Percentiles rank a stretch among this genome's conserved stretches.
phyloP scores from a whole-genome alignment of 2,329 filamentous ascomycete species.

The Hymenoscyphus scutula region DNA sequence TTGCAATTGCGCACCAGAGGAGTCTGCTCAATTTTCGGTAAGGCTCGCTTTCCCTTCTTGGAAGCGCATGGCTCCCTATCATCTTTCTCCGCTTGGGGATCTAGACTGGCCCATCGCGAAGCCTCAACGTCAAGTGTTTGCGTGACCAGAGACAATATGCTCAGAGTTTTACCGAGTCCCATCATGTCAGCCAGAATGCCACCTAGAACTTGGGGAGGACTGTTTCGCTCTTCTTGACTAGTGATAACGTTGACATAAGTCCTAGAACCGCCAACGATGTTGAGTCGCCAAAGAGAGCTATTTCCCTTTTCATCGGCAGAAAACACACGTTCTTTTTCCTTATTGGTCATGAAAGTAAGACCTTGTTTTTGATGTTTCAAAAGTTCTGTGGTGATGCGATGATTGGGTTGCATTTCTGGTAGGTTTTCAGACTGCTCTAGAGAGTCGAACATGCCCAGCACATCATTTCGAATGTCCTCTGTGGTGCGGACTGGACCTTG shows the following conservation, averaged over 20 bases:
- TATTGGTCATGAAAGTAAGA: conserved; percentile 77
- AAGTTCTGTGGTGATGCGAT: conserved; percentile 62
- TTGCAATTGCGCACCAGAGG: conserved; percentile 65
- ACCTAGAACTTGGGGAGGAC: conserved; percentile 66
- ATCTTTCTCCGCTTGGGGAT: conserved; percentile 41
- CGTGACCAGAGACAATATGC: conserved; percentile 75
- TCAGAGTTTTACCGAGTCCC: conserved; percentile 85
- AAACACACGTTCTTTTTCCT: conserved; percentile 65
- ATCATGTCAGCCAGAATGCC: conserved; percentile 84
- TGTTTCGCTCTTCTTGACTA: conserved; percentile 57
- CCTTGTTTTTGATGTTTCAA: conserved; percentile 89
- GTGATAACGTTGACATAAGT: conserved; percentile 85
- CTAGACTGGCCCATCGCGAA: conserved; percentile 54
- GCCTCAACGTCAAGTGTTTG: conserved; percentile 60
- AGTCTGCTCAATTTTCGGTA: conserved; percentile 35
- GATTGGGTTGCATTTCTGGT: conserved; percentile 66
- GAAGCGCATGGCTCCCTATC: conserved; percentile 34
- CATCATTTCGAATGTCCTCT: conserved; percentile 83
- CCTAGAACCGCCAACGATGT: conserved; percentile 53
- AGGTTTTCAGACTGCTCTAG: conserved; percentile 74
- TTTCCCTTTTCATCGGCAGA: conserved; percentile 58
- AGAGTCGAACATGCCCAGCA: conserved; percentile 84
- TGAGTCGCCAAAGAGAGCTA: conserved; percentile 75
- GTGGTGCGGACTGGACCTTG: conserved; percentile 56
- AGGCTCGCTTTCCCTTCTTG: conserved; percentile 31